Evolutionary conservation across 2,329 filamentous ascomycete genomes (phyloP), one percentile per base, ranked within the genome.

Genomic region (Emericellopsis atlantica): DNA sequence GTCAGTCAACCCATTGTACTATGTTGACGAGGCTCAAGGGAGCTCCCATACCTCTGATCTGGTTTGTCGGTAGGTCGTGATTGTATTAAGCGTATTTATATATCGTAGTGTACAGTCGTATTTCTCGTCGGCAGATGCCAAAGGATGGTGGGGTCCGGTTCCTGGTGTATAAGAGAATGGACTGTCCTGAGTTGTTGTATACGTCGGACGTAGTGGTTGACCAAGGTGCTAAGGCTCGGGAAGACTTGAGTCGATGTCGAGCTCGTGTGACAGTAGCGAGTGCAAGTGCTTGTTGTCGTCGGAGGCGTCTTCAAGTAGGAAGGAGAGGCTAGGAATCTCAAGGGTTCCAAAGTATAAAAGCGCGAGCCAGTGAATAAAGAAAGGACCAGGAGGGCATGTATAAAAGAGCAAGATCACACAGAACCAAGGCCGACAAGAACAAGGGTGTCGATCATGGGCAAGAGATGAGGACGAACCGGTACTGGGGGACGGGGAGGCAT

Each of bases 331-430:
- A 51, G 58, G 58, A 58, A 51, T 55, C 55, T 60, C 54, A 53
- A 55, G 51, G 53, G 54, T 60, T 64, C 64, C 65, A 58, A 63
- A 57, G 60, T 57, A 53, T 54, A 52, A 51, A 51, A 29, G 26
- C 56, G 51, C 60, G 57, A 68, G 60, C 59, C 59, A 61, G 54
- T 42, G 59, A 66, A 67, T 62, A 59, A 67, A 66, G 62, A 58
- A 67, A 65, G 65, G 67, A 65, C 62, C 62, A 59, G 62, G 63
- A 62, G 60, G 60, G 59, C 61, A 65, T 63, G 57, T 62, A 63
- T 61, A 59, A 59, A 58, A 62, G 61, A 49, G 52, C 46, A 62
- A 57, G 56, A 65, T 62, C 59, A 67, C 57, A 59, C 49, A 53
- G 51, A 51, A 51, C 36, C 31, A 43, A 18, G 56, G 57, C 57